Evolutionary conservation across 148 eudicot species (phyloP).

Genomic region (Rhododendron kiyosumense): DNA sequence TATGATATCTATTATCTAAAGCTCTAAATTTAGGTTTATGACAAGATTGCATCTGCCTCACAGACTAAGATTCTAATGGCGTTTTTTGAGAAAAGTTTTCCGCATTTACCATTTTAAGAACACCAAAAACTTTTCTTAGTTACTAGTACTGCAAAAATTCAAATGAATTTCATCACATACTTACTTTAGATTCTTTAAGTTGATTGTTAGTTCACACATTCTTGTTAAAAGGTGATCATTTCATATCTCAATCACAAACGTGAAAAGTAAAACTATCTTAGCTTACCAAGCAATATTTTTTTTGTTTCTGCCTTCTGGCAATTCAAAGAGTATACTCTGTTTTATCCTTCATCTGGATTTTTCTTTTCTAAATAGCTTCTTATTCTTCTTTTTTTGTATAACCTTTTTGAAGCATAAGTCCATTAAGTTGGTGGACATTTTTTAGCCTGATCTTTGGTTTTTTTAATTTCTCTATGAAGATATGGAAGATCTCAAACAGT

Average conservation of each 20-base stretch:
- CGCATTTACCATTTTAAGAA: neutral
- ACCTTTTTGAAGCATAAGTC: neutral
- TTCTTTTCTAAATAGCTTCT: neutral
- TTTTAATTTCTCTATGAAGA: slow-evolving; percentile 33
- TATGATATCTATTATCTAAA: neutral
- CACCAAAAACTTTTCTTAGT: neutral
- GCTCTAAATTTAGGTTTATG: neutral
- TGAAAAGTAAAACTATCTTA: neutral
- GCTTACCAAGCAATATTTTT: neutral
- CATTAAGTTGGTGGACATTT: neutral
- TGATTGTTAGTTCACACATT: neutral
- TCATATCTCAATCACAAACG: neutral
- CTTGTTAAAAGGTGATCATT: neutral
- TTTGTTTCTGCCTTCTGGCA: neutral
- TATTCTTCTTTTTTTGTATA: neutral
- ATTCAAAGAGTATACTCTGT: neutral
- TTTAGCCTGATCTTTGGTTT: slow-evolving; percentile 5
- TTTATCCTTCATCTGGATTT: neutral
- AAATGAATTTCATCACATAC: neutral
- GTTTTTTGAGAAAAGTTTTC: neutral
- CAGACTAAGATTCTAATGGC: neutral
- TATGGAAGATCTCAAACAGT: slow-evolving; percentile 76
- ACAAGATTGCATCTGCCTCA: neutral
- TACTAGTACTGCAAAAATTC: neutral
- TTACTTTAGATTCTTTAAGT: neutral